Evolutionary conservation across 192 early-diverging fungal genomes (phyloP), one percentile per base, ranked within the genome.

Genomic region (Helicostylum pulchrum): DNA sequence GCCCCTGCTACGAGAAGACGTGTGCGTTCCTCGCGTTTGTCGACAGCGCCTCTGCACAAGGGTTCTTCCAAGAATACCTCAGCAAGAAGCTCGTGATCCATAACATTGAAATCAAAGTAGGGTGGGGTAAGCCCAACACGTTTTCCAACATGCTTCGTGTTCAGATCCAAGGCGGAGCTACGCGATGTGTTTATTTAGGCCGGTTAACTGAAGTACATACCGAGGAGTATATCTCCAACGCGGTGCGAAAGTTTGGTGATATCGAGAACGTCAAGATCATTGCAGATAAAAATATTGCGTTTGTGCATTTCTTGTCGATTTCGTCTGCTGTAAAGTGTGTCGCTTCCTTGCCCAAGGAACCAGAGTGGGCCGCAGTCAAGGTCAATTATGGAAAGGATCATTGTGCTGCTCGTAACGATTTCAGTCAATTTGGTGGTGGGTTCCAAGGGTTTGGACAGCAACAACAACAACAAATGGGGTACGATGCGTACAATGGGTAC

Each of bases 301-400:
- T 95, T 78, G 85, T 91, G 14, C 92, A 95, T 66, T 88, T 94
- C 71, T 74, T 81, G 32, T 79, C 70, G 47, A 81, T 95, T 53
- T 62, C 69, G 20, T 73, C 68, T 34, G 93, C 93, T 43, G 77
- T 93, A 42, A 90, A 87, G 53, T 89, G 86, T 32, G 89, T 94
- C 30, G 68, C 75, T n/a, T 62, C 62, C 1, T 63, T 95, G 42
- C 78, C 84, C 7, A 70, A 53, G 7, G 85, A 90, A n/a, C 61
- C 81, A 2, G 62, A 61, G 20, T 94, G 87, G 80, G 30, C 67
- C 1, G 70, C 66, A 31, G 72, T 81, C 21, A 72, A 87, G 17
- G 73, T 95, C 26, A 82, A 87, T 62, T 95, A 87, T 75, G 93
- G 93, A 48, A 92, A 88, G 70, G 93, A 95, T 78, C 79, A 90